Evolutionary conservation across 768 basidiomycete species (phyloP).

Genomic region (Rhizopogon rudus): DNA sequence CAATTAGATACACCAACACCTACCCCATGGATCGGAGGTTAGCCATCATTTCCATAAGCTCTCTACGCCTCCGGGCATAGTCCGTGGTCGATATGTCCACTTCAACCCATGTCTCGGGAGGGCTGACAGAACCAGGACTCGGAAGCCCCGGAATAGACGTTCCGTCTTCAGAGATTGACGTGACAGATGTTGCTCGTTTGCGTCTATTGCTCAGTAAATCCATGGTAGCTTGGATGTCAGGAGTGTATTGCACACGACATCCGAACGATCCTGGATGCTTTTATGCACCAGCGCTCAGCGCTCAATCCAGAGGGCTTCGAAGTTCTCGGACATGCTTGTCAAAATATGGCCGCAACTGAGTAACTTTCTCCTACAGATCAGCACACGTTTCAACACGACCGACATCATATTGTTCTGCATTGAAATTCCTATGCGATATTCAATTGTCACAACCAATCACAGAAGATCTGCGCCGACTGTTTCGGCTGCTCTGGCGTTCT

Average conservation of each 20-base stretch:
- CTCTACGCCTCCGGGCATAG: slow-evolving; percentile 36
- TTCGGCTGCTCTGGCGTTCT: neutral
- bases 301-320: neutral
- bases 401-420: neutral
- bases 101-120: neutral
- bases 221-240: neutral
- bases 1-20: neutral
- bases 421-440: neutral
- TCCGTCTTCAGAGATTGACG: neutral
- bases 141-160: neutral
- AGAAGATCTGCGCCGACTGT: neutral
- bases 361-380: neutral
- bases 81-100: slow-evolving; percentile 27
- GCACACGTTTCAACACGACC: neutral
- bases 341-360: neutral
- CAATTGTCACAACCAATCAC: neutral
- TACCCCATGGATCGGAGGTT: slow-evolving; percentile 32
- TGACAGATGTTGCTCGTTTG: neutral
- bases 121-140: neutral
- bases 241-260: neutral
- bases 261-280: neutral
- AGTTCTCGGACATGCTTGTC: neutral
- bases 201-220: neutral
- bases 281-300: neutral
- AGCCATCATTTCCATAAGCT: slow-evolving; percentile 35